phyloP scores from a whole-genome alignment of 306 rosid species.

The Rubus parviflorus region DNA sequence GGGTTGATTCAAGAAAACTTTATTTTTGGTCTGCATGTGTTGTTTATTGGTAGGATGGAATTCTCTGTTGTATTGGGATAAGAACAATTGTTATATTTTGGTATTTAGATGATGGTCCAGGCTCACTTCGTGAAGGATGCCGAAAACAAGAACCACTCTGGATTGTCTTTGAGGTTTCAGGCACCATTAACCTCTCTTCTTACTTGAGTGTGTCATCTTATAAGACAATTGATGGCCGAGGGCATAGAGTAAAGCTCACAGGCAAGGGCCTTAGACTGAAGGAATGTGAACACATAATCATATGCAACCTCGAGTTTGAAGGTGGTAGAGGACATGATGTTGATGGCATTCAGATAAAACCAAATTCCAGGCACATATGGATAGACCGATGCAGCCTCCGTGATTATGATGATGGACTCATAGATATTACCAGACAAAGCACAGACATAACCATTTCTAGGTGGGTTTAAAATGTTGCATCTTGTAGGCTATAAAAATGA shows the following conservation, averaged over 20 bases:
- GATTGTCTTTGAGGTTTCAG: constrained; percentile 72
- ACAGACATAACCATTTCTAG: constrained; percentile 43
- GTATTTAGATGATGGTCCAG: constrained; percentile 71
- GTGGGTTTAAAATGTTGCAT: constrained; percentile 17
- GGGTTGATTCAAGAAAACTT: too few species aligned
- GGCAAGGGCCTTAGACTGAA: constrained; percentile 42
- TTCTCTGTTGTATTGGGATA: background rate
- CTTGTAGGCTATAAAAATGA: background rate
- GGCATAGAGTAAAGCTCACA: constrained; percentile 36
- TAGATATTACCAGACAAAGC: constrained; percentile 40
- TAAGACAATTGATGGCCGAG: constrained; percentile 42
- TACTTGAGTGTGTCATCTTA: constrained; percentile 36
- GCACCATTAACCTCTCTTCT: constrained; percentile 42
- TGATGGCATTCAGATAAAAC: constrained; percentile 45
- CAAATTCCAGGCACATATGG: constrained; percentile 41
- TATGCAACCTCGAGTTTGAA: constrained; percentile 43
- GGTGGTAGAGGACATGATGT: constrained; percentile 45
- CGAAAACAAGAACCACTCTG: constrained; percentile 63
- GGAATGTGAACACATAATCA: constrained; percentile 39
- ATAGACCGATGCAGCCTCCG: constrained; percentile 43
- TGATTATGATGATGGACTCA: constrained; percentile 42
- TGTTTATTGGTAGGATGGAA: background rate
- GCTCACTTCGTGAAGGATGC: constrained; percentile 74
- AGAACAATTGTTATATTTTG: background rate
- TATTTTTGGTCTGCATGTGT: background rate